A percentile compares a stretch with the other conserved stretches of the same genome.
phyloP scores from a whole-genome alignment of 495 filamentous ascomycete genomes.

The Podospora australis region DNA sequence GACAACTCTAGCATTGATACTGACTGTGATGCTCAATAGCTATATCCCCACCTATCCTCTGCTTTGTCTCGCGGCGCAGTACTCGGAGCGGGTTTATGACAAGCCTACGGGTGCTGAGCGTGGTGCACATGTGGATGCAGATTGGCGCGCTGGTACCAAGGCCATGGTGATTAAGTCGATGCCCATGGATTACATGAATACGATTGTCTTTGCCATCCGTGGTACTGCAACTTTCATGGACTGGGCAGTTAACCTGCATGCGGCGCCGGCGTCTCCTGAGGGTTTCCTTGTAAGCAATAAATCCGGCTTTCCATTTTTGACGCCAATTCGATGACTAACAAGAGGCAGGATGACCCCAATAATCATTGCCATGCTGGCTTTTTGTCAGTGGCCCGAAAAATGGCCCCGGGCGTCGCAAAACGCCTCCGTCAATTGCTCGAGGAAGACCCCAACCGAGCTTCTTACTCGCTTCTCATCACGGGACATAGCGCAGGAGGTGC shows the following conservation, averaged over 20 bases:
- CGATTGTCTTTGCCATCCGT: slow-evolving; percentile 73
- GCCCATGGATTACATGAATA: slow-evolving; percentile 66
- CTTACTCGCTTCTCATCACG: slow-evolving; percentile 69
- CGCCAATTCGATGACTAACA: slow-evolving; percentile 5
- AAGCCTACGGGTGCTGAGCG: slow-evolving; percentile 52
- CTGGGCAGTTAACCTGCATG: slow-evolving; percentile 73
- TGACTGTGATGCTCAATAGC: no score
- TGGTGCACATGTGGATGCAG: slow-evolving; percentile 58
- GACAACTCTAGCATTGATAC: slow-evolving; percentile 1
- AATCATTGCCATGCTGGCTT: slow-evolving; percentile 78
- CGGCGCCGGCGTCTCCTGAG: slow-evolving; percentile 52
- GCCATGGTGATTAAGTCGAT: slow-evolving; percentile 77
- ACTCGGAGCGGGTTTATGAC: slow-evolving; percentile 64
- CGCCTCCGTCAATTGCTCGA: slow-evolving; percentile 60
- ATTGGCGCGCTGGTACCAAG: slow-evolving; percentile 68
- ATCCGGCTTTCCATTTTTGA: not conserved
- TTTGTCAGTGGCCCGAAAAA: slow-evolving; percentile 63
- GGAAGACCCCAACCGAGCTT: slow-evolving; percentile 59
- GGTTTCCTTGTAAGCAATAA: slow-evolving; percentile 53
- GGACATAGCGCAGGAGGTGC: slow-evolving; percentile 82
- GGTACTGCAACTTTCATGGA: slow-evolving; percentile 74
- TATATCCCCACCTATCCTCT: slow-evolving; percentile 65
- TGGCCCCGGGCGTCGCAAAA: slow-evolving; percentile 64
- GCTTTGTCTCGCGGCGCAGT: slow-evolving; percentile 66
- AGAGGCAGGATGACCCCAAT: slow-evolving; percentile 55